A percentile compares a stretch with the other conserved stretches of the same genome.
These are phyloP conservation scores for Lactifluus hygrophoroides DNA, from an alignment of 768 basidiomycete genomes.

Conservation along the genomic window DNA sequence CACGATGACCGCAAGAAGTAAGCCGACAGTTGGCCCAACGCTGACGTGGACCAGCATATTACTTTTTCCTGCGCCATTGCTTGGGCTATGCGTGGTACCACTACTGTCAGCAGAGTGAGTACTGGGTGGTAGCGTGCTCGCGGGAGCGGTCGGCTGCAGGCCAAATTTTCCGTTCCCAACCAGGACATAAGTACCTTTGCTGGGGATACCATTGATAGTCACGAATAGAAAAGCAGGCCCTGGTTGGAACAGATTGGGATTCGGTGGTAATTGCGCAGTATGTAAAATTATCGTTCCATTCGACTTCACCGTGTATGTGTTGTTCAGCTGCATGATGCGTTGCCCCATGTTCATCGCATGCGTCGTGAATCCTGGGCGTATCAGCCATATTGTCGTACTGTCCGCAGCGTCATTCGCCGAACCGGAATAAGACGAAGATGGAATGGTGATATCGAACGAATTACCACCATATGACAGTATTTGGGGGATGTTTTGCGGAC, in stretches of 20 bases:
- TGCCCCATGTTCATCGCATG: conserved; percentile 88
- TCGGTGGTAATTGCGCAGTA: conserved; percentile 75
- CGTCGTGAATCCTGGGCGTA: conserved; percentile 76
- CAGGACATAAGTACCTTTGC: conserved; percentile 65
- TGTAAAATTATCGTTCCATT: conserved; percentile 75
- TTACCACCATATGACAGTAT: conserved; percentile 76
- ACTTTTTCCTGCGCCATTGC: not conserved
- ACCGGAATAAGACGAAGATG: conserved; percentile 55
- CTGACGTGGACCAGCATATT: not conserved
- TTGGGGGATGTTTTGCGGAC: conserved; percentile 55
- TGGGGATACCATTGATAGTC: conserved; percentile 76
- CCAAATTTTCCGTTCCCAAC: conserved; percentile 74
- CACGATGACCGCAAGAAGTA: not conserved
- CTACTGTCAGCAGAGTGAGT: conserved; percentile 22
- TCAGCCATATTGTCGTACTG: conserved; percentile 64
- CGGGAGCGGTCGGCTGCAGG: conserved; percentile 45
- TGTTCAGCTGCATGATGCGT: conserved; percentile 72
- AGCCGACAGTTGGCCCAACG: not conserved
- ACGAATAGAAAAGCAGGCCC: conserved; percentile 82
- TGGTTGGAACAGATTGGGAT: conserved; percentile 77
- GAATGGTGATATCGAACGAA: conserved; percentile 65
- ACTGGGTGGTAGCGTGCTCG: conserved; percentile 41
- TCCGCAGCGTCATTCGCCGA: conserved; percentile 59
- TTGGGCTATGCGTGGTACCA: not conserved
- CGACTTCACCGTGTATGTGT: conserved; percentile 67